A percentile compares a stretch with the other conserved stretches of the same genome.
These are phyloP conservation scores for Wickerhamiella brachini DNA, from an alignment of 805 yeast species.

Conservation along the genomic window DNA sequence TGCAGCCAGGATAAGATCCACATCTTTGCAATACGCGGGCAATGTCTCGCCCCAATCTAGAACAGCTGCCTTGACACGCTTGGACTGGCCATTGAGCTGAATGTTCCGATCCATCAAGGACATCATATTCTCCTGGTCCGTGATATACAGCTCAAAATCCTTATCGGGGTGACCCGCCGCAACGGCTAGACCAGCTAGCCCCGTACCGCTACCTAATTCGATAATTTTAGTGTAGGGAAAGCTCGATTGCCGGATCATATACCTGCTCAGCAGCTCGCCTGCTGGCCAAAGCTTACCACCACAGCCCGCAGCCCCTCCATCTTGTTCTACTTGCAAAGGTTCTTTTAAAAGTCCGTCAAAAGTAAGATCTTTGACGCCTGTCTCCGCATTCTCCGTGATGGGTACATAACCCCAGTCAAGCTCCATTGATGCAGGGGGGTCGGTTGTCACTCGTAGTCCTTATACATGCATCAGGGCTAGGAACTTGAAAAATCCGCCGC, in stretches of 20 bases:
- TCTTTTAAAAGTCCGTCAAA: conserved; percentile 29
- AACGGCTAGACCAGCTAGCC: conserved; percentile 35
- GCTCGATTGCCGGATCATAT: conserved; percentile 24
- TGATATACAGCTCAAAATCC: conserved; percentile 30
- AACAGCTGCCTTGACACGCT: conserved; percentile 29
- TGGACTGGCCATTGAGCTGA: conserved; percentile 27
- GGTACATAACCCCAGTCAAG: conserved; percentile 25
- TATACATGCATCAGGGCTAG: background rate
- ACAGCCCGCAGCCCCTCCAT: conserved; percentile 47
- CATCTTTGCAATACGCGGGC: conserved; percentile 26
- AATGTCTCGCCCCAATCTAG: conserved; percentile 35
- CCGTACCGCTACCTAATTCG: conserved; percentile 49
- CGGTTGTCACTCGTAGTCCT: no score
- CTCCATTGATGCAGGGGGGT: conserved; percentile 3
- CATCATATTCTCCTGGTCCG: conserved; percentile 37
- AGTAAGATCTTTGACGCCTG: conserved; percentile 28
- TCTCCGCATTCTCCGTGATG: conserved; percentile 24
- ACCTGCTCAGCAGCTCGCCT: conserved; percentile 39
- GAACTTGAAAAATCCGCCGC: background rate
- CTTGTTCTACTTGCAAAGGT: conserved; percentile 33
- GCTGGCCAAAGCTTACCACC: conserved; percentile 56
- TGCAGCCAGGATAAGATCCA: conserved; percentile 40
- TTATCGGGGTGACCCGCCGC: conserved; percentile 18
- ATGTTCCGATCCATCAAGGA: conserved; percentile 36
- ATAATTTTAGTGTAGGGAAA: conserved; percentile 23